Conservation (phyloP, 2,329 filamentous ascomycete genomes). For the Fusarium begoniae region DNA sequence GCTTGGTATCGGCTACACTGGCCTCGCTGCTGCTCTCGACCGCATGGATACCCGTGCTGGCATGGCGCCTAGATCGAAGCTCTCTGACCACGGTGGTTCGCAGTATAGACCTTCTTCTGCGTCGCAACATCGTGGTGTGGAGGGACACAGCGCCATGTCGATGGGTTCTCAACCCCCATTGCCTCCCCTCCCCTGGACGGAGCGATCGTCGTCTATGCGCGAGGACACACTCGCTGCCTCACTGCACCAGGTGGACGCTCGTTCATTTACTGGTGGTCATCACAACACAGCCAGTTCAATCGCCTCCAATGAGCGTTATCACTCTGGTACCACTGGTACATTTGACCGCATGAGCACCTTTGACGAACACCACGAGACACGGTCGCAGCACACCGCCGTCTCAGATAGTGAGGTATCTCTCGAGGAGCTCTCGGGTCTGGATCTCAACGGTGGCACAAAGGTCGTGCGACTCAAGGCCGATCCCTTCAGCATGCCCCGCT, state of each 20-base stretch:
- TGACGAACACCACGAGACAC: slow-evolving; percentile 43
- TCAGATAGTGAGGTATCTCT: slow-evolving; percentile 43
- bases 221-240: slow-evolving; percentile 17
- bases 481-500: slow-evolving; percentile 60
- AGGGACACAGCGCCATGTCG: slow-evolving; percentile 18
- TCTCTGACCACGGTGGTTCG: slow-evolving; percentile 25
- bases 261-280: slow-evolving; percentile 18
- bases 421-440: slow-evolving; percentile 49
- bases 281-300: slow-evolving; percentile 44
- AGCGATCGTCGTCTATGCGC: slow-evolving; percentile 31
- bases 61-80: slow-evolving; percentile 28
- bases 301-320: slow-evolving; percentile 44
- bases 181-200: slow-evolving; percentile 41
- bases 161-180: slow-evolving; percentile 32
- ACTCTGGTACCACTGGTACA: slow-evolving; percentile 37
- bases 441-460: slow-evolving; percentile 51
- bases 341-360: slow-evolving; percentile 46
- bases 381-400: slow-evolving; percentile 37
- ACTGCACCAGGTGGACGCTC: slow-evolving; percentile 14
- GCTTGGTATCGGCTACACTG: slow-evolving; percentile 73
- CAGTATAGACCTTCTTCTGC: slow-evolving; percentile 39
- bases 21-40: slow-evolving; percentile 71
- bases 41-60: slow-evolving; percentile 43
- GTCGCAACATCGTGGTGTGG: slow-evolving; percentile 37
- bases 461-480: slow-evolving; percentile 62